Percentiles rank a stretch among this genome's conserved stretches.
Conservation (phyloP, 331 rosid species). For the Acacia pycnantha region DNA sequence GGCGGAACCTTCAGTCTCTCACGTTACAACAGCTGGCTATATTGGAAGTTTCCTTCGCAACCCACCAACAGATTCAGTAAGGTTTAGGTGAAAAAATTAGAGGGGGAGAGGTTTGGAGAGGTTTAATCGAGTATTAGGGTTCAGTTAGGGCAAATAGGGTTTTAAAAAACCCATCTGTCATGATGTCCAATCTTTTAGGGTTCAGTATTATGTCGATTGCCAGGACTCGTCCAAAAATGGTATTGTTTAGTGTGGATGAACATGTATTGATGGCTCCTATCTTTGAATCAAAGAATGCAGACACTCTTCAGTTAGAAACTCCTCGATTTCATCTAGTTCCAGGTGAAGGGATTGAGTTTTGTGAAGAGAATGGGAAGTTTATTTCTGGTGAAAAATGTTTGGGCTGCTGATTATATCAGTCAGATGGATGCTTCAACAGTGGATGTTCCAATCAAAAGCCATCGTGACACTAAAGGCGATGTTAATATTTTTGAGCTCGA, state of each 20-base stretch:
- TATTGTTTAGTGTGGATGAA: constrained; percentile 91
- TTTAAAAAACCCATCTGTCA: no score
- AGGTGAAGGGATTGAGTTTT: constrained; percentile 59
- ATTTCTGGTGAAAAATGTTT: constrained; percentile 46
- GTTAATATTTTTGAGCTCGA: constrained; percentile 24
- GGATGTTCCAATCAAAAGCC: constrained; percentile 33
- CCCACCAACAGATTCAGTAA: no score
- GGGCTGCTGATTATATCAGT: constrained; percentile 64
- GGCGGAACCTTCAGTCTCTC: no score
- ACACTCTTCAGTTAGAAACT: constrained; percentile 59
- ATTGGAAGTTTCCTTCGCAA: no score
- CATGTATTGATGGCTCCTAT: constrained; percentile 76
- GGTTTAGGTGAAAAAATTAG: no score
- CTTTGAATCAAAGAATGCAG: constrained; percentile 52
- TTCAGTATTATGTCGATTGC: no score
- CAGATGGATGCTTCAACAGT: constrained; percentile 44
- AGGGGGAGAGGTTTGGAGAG: no score
- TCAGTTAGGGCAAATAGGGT: no score
- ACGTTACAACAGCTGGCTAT: no score
- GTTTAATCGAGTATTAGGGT: no score
- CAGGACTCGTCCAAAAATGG: constrained; percentile 50
- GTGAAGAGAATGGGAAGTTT: constrained; percentile 66
- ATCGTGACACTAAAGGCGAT: constrained; percentile 17
- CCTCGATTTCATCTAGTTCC: constrained; percentile 83
- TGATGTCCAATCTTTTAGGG: no score